phyloP scores from a whole-genome alignment of 2,329 filamentous ascomycete species.

The Thyridium curvatum region DNA sequence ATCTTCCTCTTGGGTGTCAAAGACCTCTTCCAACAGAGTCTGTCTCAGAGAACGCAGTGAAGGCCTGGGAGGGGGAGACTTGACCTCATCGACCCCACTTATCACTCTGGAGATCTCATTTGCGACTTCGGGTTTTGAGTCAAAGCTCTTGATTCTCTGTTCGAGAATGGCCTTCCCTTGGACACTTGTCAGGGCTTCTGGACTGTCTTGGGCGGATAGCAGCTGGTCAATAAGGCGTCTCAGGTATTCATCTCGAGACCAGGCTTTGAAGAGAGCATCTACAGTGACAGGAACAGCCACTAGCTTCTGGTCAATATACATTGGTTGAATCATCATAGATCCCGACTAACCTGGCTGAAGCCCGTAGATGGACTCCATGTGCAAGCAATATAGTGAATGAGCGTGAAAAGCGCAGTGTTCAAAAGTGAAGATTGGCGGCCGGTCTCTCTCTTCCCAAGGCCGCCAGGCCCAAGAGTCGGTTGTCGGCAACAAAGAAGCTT shows the following conservation, averaged over 20 bases:
- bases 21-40: slow-evolving; percentile 3
- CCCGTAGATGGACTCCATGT: slow-evolving; percentile 9
- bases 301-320: not conserved
- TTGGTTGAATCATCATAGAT: not conserved
- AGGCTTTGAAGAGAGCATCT: slow-evolving; percentile 8
- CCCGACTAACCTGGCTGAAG: slow-evolving; percentile 4
- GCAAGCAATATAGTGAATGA: not conserved
- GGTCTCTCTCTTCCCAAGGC: no score
- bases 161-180: not conserved
- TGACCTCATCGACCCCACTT: not conserved
- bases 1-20: slow-evolving; percentile 2
- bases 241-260: slow-evolving; percentile 7
- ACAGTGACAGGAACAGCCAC: slow-evolving; percentile 7
- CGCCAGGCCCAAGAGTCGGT: no score
- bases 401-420: no score
- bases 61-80: slow-evolving; percentile 1
- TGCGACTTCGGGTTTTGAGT: not conserved
- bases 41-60: not conserved
- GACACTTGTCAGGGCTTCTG: not conserved
- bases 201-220: not conserved
- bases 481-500: no score
- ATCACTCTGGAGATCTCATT: slow-evolving; percentile 1
- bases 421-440: no score
- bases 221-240: slow-evolving; percentile 5
- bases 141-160: no score